Conservation (phyloP, 768 basidiomycete species). For the Termitomyces eurrhizus region DNA sequence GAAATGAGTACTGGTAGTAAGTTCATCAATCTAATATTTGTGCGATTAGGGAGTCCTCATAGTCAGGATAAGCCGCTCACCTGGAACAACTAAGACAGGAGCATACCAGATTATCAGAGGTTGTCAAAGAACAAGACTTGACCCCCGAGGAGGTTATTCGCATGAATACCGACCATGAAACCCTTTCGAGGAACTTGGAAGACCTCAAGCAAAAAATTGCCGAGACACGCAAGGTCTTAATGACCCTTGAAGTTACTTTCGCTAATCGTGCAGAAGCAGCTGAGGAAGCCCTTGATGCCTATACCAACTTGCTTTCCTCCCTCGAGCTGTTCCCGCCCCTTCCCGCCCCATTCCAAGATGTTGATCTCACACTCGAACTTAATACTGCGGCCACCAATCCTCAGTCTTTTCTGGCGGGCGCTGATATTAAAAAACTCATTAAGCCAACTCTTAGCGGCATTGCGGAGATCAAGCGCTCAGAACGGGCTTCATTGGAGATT, state of each 20-base stretch:
- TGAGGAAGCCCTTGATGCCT: conserved; percentile 78
- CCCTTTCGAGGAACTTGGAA: conserved; percentile 64
- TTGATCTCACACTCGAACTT: conserved; percentile 78
- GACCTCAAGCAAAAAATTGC: conserved; percentile 74
- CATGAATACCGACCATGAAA: conserved; percentile 90
- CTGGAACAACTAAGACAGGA: conserved; percentile 64
- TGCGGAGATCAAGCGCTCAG: conserved; percentile 67
- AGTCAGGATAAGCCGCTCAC: conserved; percentile 42
- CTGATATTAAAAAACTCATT: conserved; percentile 67
- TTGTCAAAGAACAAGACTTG: conserved; percentile 85
- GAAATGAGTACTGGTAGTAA: conserved; percentile 57
- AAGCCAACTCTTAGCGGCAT: conserved; percentile 73
- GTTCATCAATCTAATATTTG: conserved; percentile 12
- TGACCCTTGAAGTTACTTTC: conserved; percentile 81
- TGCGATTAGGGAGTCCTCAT: not conserved
- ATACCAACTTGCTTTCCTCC: conserved; percentile 68
- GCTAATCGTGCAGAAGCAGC: conserved; percentile 76
- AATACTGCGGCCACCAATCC: conserved; percentile 74
- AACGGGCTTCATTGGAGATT: conserved; percentile 68
- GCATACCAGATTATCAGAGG: conserved; percentile 53
- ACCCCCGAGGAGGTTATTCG: conserved; percentile 86
- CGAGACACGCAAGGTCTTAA: conserved; percentile 67
- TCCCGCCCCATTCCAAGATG: conserved; percentile 61
- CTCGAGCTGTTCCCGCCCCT: conserved; percentile 78
- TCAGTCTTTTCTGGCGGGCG: conserved; percentile 61